phyloP scores from a whole-genome alignment of 768 basidiomycete species.

The Sutorius australiensis region DNA sequence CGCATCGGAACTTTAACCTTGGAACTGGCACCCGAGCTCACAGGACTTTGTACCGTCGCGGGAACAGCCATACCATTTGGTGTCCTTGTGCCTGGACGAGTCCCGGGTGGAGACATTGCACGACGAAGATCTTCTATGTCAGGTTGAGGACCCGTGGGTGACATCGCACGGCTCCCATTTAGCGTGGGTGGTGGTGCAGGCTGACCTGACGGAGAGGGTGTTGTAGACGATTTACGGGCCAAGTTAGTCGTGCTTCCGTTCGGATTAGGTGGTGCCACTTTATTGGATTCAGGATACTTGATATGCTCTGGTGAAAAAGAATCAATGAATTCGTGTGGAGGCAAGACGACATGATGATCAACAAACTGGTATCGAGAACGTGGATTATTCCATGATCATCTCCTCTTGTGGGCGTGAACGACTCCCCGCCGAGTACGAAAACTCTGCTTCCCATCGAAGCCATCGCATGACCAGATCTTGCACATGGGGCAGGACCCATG shows the following conservation, averaged over 20 bases:
- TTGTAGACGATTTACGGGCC: conserved; percentile 47
- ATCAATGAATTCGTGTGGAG: conserved; percentile 4
- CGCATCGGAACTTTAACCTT: conserved; percentile 53
- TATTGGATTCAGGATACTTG: conserved; percentile 78
- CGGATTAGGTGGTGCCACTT: conserved; percentile 34
- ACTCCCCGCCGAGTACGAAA: conserved; percentile 94
- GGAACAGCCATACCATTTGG: conserved; percentile 27
- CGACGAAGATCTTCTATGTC: conserved; percentile 60
- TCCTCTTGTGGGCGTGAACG: conserved; percentile 62
- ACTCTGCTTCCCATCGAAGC: conserved; percentile 85
- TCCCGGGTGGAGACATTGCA: conserved; percentile 59
- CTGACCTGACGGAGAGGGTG: conserved; percentile 28
- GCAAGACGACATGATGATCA: not conserved
- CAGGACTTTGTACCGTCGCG: conserved; percentile 9
- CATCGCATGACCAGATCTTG: conserved; percentile 98
- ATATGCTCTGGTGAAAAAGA: conserved; percentile 63
- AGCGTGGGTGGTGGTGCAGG: conserved; percentile 29
- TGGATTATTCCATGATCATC: conserved; percentile 86
- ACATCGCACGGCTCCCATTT: conserved; percentile 54
- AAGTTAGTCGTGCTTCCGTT: conserved; percentile 30
- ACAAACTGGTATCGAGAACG: conserved; percentile 91
- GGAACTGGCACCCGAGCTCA: conserved; percentile 27
- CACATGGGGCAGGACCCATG: conserved; percentile 94
- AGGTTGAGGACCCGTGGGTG: conserved; percentile 48
- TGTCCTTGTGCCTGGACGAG: conserved; percentile 38